Base-by-base conservation (phyloP, 2,329 filamentous ascomycete species). In the Calonectria naviculata region DNA sequence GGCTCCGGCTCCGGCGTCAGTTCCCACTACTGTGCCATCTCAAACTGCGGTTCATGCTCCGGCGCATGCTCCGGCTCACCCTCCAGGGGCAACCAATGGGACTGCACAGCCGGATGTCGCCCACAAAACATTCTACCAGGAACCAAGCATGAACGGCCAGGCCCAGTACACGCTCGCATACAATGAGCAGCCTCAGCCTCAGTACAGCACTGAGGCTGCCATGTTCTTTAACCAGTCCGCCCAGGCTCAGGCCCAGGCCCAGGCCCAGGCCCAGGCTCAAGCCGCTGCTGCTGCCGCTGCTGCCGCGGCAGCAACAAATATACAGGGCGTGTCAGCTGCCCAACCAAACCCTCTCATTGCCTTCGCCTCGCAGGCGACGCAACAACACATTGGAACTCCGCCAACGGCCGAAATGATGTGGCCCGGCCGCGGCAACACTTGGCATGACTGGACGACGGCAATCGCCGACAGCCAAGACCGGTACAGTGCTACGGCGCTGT, bases 361-460 rank as follows among this genome's bases (percentile, higher is more conserved):
- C 2, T 87, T 86, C 58, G 81, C 81, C 3, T 81, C 84, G 2
- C 83, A 85, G 67, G 76, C 84, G 4, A 77, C 81, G 5, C 84
- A 84, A 58, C 80, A 80, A 56, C 80, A 80, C n/a, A 75, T 81
- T 21, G 72, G 74, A n/a, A 47, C 74, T 8, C 75, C 79, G 34
- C 71, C 77, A 8, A 52, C 74, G 0, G 64, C 79, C 6, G 80
- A 81, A n/a, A 78, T 79, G 70, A 78, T 83, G 73, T 84, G 79
- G 82, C 79, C 79, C 41, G 72, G 73, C 13, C 78, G 81, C 4
- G 83, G 82, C 9, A 89, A 86, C 71, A 83, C 86, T 0, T 90
- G 88, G 88, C 84, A 88, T 19, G 86, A 89, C 79, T 90, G 88
- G 88, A 86, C 87, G 10, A 83, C 85, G 0, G 86, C 87, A 65